A percentile compares a stretch with the other conserved stretches of the same genome.
Evolutionary conservation across 2,329 filamentous ascomycete species (phyloP).

Genomic region (Fusarium sp.): DNA sequence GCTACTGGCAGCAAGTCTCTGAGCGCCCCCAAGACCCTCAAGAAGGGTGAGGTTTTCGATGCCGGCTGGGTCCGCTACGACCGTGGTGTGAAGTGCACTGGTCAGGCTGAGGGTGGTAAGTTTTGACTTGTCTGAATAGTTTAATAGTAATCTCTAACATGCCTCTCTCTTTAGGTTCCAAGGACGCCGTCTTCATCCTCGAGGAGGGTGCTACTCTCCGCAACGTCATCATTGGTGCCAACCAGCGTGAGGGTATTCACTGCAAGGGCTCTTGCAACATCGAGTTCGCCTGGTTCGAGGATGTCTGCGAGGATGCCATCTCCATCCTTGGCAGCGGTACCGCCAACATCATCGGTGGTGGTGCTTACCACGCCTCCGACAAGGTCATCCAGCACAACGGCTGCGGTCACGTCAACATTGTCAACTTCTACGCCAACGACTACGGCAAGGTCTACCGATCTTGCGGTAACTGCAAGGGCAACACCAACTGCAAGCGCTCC

Average conservation of each 20-base stretch:
- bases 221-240: constrained; percentile 56
- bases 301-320: constrained; percentile 52
- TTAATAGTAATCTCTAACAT: not conserved
- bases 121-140: not conserved
- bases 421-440: constrained; percentile 52
- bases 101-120: constrained; percentile 54
- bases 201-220: constrained; percentile 53
- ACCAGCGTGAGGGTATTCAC: constrained; percentile 57
- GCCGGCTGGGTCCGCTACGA: constrained; percentile 50
- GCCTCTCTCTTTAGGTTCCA: not conserved
- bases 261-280: constrained; percentile 54
- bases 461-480: constrained; percentile 41
- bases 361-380: constrained; percentile 54
- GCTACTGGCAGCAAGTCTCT: constrained; percentile 43
- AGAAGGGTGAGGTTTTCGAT: constrained; percentile 43
- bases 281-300: constrained; percentile 59
- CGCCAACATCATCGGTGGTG: constrained; percentile 54
- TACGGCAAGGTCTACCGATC: constrained; percentile 54
- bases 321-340: constrained; percentile 40
- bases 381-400: constrained; percentile 60
- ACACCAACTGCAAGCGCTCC: constrained; percentile 50
- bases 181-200: constrained; percentile 54
- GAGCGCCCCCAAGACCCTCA: constrained; percentile 44
- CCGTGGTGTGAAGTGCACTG: constrained; percentile 53
- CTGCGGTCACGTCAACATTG: constrained; percentile 53